Percentiles rank a stretch among this genome's conserved stretches.
Evolutionary conservation across 176 grass and related monocot species (phyloP).

Genomic region (Aegilops longissima): DNA sequence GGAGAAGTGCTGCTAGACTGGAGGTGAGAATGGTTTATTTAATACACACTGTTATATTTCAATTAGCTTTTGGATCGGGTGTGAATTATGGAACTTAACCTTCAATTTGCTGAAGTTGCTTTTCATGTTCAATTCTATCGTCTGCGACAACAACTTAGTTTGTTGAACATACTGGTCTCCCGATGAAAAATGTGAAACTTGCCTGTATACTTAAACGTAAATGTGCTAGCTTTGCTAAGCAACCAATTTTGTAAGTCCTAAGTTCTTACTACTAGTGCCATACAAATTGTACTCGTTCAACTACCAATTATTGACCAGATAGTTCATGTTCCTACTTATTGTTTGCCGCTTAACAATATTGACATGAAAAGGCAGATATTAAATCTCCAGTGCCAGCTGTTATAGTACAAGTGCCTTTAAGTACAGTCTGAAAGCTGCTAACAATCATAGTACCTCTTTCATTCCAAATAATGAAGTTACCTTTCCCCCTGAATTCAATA

Average conservation of each 20-base stretch:
- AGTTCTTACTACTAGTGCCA: background rate
- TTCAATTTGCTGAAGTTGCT: background rate
- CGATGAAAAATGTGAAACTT: background rate
- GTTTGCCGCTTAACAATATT: background rate
- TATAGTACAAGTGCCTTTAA: slow-evolving; percentile 5
- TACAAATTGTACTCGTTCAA: background rate
- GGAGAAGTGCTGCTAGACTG: slow-evolving; percentile 39
- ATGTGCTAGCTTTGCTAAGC: background rate
- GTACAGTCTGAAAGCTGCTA: background rate
- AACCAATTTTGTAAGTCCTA: background rate
- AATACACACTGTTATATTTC: background rate
- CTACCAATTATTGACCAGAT: background rate
- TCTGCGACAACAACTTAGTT: background rate
- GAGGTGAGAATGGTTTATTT: slow-evolving; percentile 38
- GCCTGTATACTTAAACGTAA: background rate
- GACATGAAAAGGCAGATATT: background rate
- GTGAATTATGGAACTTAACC: background rate
- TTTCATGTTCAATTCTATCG: background rate
- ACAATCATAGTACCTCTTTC: background rate
- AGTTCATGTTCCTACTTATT: background rate
- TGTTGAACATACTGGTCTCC: background rate
- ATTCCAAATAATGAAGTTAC: background rate
- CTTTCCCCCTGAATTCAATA: background rate
- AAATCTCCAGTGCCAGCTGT: background rate
- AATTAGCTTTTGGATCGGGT: background rate